phyloP scores from a whole-genome alignment of 768 basidiomycete genomes.

The Auricularia sp. region DNA sequence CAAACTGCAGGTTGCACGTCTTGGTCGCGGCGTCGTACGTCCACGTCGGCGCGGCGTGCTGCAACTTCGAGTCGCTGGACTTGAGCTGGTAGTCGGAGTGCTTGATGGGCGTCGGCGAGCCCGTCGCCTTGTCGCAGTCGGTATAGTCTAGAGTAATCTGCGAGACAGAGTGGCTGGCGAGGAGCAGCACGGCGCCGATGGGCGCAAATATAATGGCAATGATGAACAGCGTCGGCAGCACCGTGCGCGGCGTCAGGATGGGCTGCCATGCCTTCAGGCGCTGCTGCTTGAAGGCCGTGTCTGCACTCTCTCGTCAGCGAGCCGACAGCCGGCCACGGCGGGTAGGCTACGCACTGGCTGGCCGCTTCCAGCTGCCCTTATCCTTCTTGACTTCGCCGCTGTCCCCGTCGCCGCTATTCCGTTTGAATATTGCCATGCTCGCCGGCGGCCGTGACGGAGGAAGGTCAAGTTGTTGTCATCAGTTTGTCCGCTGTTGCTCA shows the following conservation, averaged over 20 bases:
- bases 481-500: too few relatives aligned
- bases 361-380: constrained; percentile 76
- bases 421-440: neutral
- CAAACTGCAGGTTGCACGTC: constrained; percentile 74
- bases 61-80: constrained; percentile 42
- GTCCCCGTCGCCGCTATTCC: constrained; percentile 20
- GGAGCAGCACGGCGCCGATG: constrained; percentile 89
- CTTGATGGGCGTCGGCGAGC: constrained; percentile 39
- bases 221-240: constrained; percentile 91
- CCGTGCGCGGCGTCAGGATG: constrained; percentile 94
- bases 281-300: constrained; percentile 99
- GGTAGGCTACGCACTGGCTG: constrained; percentile 55
- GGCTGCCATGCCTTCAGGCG: constrained; percentile 99
- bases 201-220: constrained; percentile 92
- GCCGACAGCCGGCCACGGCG: neutral
- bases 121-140: constrained; percentile 61
- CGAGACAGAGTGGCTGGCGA: constrained; percentile 79
- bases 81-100: constrained; percentile 60
- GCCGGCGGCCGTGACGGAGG: too few relatives aligned
- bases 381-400: constrained; percentile 50
- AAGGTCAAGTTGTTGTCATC: too few relatives aligned
- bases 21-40: constrained; percentile 58
- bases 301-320: constrained; percentile 29
- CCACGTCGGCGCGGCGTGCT: constrained; percentile 52
- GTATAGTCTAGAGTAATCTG: constrained; percentile 96